Base-by-base conservation (phyloP, 1,284 basidiomycete genomes). In the Xerocomus amazonicus region DNA sequence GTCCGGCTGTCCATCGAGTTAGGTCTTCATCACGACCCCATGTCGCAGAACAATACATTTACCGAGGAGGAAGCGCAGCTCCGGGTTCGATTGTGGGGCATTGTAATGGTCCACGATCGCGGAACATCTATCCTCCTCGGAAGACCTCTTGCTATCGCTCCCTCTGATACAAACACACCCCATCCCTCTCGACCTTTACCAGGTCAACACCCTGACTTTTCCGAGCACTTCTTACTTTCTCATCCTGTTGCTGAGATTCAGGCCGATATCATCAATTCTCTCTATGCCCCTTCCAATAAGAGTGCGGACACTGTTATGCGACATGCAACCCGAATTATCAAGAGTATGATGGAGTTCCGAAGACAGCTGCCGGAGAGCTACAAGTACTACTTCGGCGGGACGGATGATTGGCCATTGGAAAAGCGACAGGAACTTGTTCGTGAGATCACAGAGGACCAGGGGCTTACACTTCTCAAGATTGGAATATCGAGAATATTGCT, bases 91-190 rank as follows among this genome's bases (percentile, higher is more conserved):
- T 74, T 91, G 5, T 91, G 88, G 88, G 80, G 77, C 17, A 90
- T 87, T 51, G 84, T 90, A 16, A 79, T 90, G 57, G 73, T 90
- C 6, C 89, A 91, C 59, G 88, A 91, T 63, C 83, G 88, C 37
- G 88, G 89, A 37, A 91, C 89, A 3, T 88, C 87, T 17, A 83
- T 91, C 59, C 80, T 90, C 16, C 80, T 91, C 14, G 88, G 89
- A 6, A 83, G 89, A n/a, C 88, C 88, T 0, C 77, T 91, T 26
- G 89, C 81, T 4, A 90, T 91, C 43, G 71, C 83, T 8, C 86
- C 87, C 2, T 79, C 77, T 12, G 88, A 90, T 62, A 82, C 84
- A 17, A 90, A 87, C 64, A 88, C 88, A 0, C 85, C 87, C 0
- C 78, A 75, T 35, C 86, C 88, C 0, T 70, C 74, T 34, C 80